Evolutionary conservation across 805 yeast genomes (phyloP).

Genomic region (Lipomyces yamadae): DNA sequence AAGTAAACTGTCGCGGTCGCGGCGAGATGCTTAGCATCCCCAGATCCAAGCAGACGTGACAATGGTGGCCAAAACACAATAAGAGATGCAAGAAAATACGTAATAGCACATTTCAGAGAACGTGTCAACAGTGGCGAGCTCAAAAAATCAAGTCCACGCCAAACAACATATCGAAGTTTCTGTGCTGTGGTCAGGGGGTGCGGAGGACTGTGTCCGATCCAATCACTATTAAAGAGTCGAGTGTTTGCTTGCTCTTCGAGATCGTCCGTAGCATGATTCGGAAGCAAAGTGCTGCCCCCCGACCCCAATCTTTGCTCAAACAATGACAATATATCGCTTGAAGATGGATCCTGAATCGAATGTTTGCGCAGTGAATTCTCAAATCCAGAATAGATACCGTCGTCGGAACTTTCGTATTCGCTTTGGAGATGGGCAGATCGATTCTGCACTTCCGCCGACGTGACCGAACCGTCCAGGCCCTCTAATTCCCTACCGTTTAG

Average conservation of each 20-base stretch:
- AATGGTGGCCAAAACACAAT: constrained; percentile 63
- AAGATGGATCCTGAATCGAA: background rate
- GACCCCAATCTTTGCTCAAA: background rate
- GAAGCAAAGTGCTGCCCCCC: background rate
- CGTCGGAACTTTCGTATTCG: background rate
- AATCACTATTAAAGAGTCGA: background rate
- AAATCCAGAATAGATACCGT: background rate
- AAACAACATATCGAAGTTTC: background rate
- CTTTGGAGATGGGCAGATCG: background rate
- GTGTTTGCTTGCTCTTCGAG: background rate
- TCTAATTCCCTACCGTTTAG: background rate
- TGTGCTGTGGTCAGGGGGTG: background rate
- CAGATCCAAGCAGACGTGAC: constrained; percentile 58
- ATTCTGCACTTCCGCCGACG: background rate
- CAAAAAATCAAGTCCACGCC: background rate
- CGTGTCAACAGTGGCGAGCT: constrained; percentile 10
- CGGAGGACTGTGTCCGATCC: background rate
- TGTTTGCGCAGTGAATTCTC: background rate
- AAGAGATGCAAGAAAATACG: constrained; percentile 73
- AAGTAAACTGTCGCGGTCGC: constrained; percentile 88
- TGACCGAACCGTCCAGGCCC: background rate
- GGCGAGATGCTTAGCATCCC: constrained; percentile 78
- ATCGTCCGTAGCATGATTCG: background rate
- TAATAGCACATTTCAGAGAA: constrained; percentile 64
- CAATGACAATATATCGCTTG: background rate